These are phyloP conservation scores for Ganoderma lingzhi DNA, from an alignment of 1,284 basidiomycete genomes.

Conservation along the genomic window DNA sequence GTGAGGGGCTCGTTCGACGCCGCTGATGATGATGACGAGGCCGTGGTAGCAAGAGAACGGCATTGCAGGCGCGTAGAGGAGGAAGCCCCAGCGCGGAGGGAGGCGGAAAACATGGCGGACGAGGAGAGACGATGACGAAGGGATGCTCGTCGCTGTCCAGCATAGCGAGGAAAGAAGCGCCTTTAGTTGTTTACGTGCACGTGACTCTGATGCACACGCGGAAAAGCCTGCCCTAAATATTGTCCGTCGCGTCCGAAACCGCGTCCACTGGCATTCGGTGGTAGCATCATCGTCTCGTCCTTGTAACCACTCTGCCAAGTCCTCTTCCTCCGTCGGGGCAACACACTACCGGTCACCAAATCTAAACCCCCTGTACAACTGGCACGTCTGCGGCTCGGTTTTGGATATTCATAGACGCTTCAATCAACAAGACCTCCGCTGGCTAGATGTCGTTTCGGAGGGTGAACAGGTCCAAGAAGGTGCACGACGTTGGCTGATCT, in stretches of 20 bases:
- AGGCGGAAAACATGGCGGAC: constrained; percentile 25
- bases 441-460: constrained; percentile 39
- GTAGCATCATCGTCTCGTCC: neutral
- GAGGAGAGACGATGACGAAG: constrained; percentile 19
- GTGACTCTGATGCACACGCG: constrained; percentile 30
- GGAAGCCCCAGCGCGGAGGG: constrained; percentile 20
- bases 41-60: constrained; percentile 26
- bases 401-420: too few relatives aligned
- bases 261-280: too few relatives aligned
- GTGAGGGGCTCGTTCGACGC: constrained; percentile 53
- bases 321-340: too few relatives aligned
- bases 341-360: too few relatives aligned
- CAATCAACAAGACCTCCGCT: neutral
- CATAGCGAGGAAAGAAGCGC: constrained; percentile 11
- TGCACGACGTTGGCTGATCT: constrained; percentile 19
- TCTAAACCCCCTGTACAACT: too few relatives aligned
- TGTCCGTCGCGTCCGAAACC: constrained; percentile 20
- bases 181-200: constrained; percentile 19
- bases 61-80: constrained; percentile 12
- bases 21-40: constrained; percentile 14
- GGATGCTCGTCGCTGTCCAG: constrained; percentile 4
- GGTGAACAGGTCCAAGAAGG: constrained; percentile 56
- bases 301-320: neutral
- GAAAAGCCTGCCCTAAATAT: constrained; percentile 38
- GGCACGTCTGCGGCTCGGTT: too few relatives aligned